A percentile compares a stretch with the other conserved stretches of the same genome.
These are phyloP conservation scores for Coleophoma eucalyptorum DNA, from an alignment of 2,329 filamentous ascomycete genomes.

Conservation along the genomic window DNA sequence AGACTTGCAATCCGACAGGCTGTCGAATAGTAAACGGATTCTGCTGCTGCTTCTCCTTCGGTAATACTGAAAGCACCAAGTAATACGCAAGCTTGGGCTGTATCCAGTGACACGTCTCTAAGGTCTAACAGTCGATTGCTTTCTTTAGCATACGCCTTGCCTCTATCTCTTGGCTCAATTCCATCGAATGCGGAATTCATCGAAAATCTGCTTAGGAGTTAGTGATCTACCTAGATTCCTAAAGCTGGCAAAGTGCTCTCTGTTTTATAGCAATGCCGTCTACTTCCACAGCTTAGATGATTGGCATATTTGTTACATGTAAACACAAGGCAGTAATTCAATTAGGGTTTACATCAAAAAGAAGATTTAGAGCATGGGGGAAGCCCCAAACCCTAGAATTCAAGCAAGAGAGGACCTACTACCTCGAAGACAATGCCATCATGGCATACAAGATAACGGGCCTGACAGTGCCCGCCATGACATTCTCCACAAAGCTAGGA, in stretches of 20 bases:
- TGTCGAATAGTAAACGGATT: conserved; percentile 34
- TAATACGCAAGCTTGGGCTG: conserved; percentile 35
- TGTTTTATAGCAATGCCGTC: background rate
- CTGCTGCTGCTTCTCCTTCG: conserved; percentile 30
- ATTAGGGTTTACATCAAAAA: too few relatives aligned
- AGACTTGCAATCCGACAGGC: conserved; percentile 32
- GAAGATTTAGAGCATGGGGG: too few relatives aligned
- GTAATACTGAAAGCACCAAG: conserved; percentile 29
- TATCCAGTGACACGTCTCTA: conserved; percentile 31
- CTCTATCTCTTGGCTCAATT: conserved; percentile 18
- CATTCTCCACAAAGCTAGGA: conserved; percentile 21
- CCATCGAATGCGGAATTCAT: conserved; percentile 14
- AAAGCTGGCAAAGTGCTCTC: too few relatives aligned
- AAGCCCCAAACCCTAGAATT: too few relatives aligned
- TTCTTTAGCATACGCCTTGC: conserved; percentile 15
- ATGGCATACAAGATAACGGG: conserved; percentile 21
- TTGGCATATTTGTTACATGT: too few relatives aligned
- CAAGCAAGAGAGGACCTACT: background rate
- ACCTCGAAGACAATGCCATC: conserved; percentile 21
- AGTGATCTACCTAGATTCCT: too few relatives aligned
- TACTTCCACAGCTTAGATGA: background rate
- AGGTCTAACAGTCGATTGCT: conserved; percentile 27
- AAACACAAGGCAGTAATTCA: too few relatives aligned
- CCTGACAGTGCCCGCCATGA: conserved; percentile 16
- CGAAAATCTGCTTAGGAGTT: conserved; percentile 14